Evolutionary conservation across 352 stramenopile species (phyloP).

Genomic region (Pythium dissotocum): DNA sequence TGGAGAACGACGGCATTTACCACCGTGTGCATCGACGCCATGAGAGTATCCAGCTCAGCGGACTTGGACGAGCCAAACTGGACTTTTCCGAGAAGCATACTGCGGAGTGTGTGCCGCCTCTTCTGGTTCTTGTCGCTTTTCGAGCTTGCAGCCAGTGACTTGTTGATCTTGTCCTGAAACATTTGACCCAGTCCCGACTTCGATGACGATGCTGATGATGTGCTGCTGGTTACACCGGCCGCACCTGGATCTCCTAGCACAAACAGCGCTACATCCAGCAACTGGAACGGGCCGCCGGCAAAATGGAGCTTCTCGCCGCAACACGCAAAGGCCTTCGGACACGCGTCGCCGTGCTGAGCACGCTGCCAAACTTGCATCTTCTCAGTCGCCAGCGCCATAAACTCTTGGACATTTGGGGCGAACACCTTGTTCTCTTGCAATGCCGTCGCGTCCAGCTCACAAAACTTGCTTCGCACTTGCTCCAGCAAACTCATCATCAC

Average conservation of each 20-base stretch:
- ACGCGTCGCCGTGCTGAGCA: slow-evolving; percentile 63
- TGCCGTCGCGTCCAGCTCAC: slow-evolving; percentile 35
- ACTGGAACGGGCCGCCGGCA: slow-evolving; percentile 40
- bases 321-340: slow-evolving; percentile 45
- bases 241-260: slow-evolving; percentile 49
- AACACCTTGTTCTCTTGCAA: slow-evolving; percentile 56
- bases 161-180: slow-evolving; percentile 30
- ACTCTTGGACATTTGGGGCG: slow-evolving; percentile 55
- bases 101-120: slow-evolving; percentile 36
- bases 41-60: slow-evolving; percentile 50
- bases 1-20: slow-evolving; percentile 68
- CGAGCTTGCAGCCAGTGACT: slow-evolving; percentile 1
- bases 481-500: slow-evolving; percentile 55
- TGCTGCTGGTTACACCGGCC: slow-evolving; percentile 32
- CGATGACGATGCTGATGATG: slow-evolving; percentile 19
- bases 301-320: slow-evolving; percentile 57
- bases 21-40: slow-evolving; percentile 48
- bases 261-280: slow-evolving; percentile 68
- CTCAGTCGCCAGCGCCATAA: slow-evolving; percentile 49
- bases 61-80: slow-evolving; percentile 50
- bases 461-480: slow-evolving; percentile 47
- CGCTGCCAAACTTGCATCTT: slow-evolving; percentile 76
- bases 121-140: slow-evolving; percentile 30
- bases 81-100: slow-evolving; percentile 56
- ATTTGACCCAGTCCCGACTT: slow-evolving; percentile 16